Percentiles rank a stretch among this genome's conserved stretches.
phyloP scores from a whole-genome alignment of 192 early-diverging fungal genomes.

The Dimargaris cristalligena region DNA sequence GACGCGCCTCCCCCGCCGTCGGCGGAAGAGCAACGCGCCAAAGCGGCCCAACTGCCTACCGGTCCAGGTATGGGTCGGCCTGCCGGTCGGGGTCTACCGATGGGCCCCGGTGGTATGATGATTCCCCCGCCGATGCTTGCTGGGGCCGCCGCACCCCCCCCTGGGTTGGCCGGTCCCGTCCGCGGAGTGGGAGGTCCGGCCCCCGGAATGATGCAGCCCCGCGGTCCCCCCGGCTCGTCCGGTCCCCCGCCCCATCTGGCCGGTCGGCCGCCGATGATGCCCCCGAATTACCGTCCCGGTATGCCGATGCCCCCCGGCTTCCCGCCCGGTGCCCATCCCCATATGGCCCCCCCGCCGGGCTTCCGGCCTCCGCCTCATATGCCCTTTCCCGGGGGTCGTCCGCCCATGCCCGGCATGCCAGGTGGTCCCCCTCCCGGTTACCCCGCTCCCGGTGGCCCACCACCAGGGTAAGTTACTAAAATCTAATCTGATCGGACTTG shows the following conservation, averaged over 20 bases:
- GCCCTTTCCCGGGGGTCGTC: constrained; percentile 33
- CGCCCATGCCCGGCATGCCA: constrained; percentile 16
- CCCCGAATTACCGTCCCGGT: constrained; percentile 35
- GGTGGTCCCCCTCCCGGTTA: constrained; percentile 8
- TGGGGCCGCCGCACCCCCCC: no score
- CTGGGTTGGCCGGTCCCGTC: constrained; percentile 75
- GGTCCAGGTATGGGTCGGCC: constrained; percentile 72
- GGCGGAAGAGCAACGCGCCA: constrained; percentile 27
- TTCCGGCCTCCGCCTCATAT: constrained; percentile 42
- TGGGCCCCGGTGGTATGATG: constrained; percentile 31
- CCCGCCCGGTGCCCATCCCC: constrained; percentile 19
- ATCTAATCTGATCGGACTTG: no score
- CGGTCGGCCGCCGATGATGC: constrained; percentile 49
- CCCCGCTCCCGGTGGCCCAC: constrained; percentile 4
- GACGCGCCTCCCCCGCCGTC: constrained; percentile 73
- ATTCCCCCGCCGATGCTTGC: no score
- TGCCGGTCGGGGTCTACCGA: constrained; percentile 59
- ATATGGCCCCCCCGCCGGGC: constrained; percentile 24
- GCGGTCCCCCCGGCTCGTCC: constrained; percentile 35
- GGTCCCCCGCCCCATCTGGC: constrained; percentile 52
- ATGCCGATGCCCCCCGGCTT: constrained; percentile 40
- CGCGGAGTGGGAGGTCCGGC: constrained; percentile 91
- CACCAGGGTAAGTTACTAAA: constrained; percentile 3
- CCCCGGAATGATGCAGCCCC: constrained; percentile 75
- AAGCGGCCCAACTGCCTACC: constrained; percentile 22